Evolutionary conservation across 2,329 filamentous ascomycete genomes (phyloP), one percentile per base, ranked within the genome.

Genomic region (Xylaria sp.): DNA sequence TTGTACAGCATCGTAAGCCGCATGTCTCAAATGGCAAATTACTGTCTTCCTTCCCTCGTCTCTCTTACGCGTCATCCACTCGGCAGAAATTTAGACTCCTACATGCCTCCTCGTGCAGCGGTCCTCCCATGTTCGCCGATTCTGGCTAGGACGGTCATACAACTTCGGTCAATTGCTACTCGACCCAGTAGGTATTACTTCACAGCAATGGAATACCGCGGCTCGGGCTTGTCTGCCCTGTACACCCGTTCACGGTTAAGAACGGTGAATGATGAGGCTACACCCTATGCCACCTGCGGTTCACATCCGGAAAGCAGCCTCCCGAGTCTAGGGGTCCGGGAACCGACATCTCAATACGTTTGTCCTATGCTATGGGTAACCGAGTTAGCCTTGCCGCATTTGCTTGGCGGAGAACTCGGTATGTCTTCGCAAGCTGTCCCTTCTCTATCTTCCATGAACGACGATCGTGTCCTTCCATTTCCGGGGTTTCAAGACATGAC

Each of bases 1-100:
- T 64, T 46, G 49, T 59, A 64, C 62, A 51, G 51, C 62, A 49
- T 58, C 54, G 42, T 44, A 52, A 53, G 55, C 56, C 55, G 59
- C 55, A 54, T 62, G 62, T 59, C 51, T 55, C 46, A 34, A 8
- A 30, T 42, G 44, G 52, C 49, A 23, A 50, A 16, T 47, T 51
- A 13, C 48, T 42, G 23, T 30, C 2, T 34, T n/a, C 39, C 10
- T 53, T 53, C 9, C 52, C 18, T 37, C 54, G 23, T 56, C 18
- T 55, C 59, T 52, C 54, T 59, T 59, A 57, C 61, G 59, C 54
- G 59, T 63, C 59, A 59, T 55, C 16, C 11, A 34, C 9, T 57
- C 35, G 47, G 48, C 50, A n/a, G 23, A 58, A 61, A 54, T 57
- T 59, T 53, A 63, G 7, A 61, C 55, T 58, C 61, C 59, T 57